phyloP scores from a whole-genome alignment of 2,329 filamentous ascomycete species.

The Claviceps arundinis region DNA sequence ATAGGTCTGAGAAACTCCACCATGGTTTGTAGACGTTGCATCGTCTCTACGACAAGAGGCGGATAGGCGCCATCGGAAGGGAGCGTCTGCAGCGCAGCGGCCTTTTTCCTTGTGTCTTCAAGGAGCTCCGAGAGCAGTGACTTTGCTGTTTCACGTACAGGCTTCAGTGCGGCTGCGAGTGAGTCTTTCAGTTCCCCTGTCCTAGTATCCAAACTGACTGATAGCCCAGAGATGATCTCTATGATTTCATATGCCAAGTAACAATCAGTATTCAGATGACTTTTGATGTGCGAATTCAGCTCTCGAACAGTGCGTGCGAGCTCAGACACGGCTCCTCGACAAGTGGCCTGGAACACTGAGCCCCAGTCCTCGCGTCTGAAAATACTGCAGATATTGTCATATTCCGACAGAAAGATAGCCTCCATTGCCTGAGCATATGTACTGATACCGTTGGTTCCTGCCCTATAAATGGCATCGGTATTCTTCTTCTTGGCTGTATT shows the following conservation, averaged over 20 bases:
- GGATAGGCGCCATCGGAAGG: constrained; percentile 68
- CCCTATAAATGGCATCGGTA: constrained; percentile 69
- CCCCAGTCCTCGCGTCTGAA: constrained; percentile 81
- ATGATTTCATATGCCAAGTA: constrained; percentile 92
- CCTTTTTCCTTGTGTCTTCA: constrained; percentile 65
- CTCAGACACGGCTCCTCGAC: constrained; percentile 63
- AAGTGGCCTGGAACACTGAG: constrained; percentile 64
- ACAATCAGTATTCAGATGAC: constrained; percentile 79
- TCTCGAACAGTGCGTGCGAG: constrained; percentile 78
- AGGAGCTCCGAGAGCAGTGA: constrained; percentile 69
- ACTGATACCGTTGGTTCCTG: constrained; percentile 81
- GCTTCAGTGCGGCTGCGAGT: constrained; percentile 74
- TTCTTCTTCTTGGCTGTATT: constrained; percentile 72
- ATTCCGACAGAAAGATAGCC: constrained; percentile 74
- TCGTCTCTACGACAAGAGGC: constrained; percentile 68
- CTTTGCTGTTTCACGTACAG: constrained; percentile 85
- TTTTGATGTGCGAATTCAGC: constrained; percentile 78
- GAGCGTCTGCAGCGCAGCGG: constrained; percentile 50
- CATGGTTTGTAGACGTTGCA: constrained; percentile 77
- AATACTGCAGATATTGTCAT: constrained; percentile 78
- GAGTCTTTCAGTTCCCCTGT: constrained; percentile 77
- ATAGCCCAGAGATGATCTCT: constrained; percentile 72
- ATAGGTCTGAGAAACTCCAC: constrained; percentile 76
- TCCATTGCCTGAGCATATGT: constrained; percentile 83
- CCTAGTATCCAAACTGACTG: constrained; percentile 63